Percentiles rank a stretch among this genome's conserved stretches.
Conservation (phyloP, 139 green algal genomes). For the Chlorella sp. region DNA sequence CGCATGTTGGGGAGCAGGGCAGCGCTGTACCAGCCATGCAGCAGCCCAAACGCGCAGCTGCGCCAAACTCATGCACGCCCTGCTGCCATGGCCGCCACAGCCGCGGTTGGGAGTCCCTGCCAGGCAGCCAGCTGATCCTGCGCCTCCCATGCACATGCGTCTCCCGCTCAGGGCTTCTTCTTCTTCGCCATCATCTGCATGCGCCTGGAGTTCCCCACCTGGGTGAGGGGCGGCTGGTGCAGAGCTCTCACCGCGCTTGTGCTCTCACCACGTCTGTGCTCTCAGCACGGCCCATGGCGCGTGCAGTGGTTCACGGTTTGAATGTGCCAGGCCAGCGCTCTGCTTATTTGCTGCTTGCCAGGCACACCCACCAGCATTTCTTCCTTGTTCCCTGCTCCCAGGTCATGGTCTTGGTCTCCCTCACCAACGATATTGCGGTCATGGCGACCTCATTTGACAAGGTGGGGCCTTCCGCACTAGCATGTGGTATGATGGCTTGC, state of each 20-base stretch:
- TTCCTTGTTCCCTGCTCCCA: too few species aligned
- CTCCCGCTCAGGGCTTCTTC: conserved; percentile 67
- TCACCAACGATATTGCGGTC: conserved; percentile 52
- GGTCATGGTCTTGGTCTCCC: conserved; percentile 39
- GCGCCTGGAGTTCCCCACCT: conserved; percentile 14
- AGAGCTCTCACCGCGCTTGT: too few species aligned
- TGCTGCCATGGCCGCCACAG: neutral
- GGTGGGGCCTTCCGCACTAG: neutral
- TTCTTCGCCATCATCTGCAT: conserved; percentile 79
- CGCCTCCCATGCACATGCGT: neutral
- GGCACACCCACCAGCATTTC: too few species aligned
- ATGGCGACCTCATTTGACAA: conserved; percentile 52
- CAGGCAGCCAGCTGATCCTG: too few species aligned
- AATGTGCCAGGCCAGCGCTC: neutral
- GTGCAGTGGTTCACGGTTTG: neutral
- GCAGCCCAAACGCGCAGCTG: too few species aligned
- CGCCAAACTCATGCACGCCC: neutral
- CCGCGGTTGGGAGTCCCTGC: too few species aligned
- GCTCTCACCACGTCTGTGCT: too few species aligned
- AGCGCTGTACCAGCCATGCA: too few species aligned
- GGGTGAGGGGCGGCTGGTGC: neutral
- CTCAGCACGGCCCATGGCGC: too few species aligned
- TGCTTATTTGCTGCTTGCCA: too few species aligned
- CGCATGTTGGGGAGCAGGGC: neutral
- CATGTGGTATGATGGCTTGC: too few species aligned